Evolutionary conservation across 1,284 basidiomycete genomes (phyloP).

Genomic region (Tilletia indica): DNA sequence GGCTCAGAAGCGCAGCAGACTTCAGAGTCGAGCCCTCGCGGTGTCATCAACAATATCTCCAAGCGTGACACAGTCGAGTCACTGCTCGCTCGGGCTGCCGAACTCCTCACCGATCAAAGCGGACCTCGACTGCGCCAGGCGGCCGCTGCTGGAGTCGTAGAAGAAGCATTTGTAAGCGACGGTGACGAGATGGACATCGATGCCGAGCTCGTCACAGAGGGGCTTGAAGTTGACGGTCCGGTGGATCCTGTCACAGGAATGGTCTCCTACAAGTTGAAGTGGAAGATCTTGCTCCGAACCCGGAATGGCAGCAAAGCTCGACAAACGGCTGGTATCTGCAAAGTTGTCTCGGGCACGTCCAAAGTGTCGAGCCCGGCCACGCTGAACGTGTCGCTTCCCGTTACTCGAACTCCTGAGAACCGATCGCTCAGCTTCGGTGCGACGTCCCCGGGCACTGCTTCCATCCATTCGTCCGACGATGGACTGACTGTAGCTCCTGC

Average conservation of each 20-base stretch:
- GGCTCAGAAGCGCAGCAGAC: not conserved
- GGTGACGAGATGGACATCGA: not conserved
- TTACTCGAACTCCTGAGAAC: not conserved
- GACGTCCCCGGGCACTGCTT: not conserved
- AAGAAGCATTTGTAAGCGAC: too few relatives aligned
- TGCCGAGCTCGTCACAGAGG: constrained; percentile 1
- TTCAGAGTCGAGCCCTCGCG: not conserved
- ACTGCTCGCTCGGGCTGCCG: not conserved
- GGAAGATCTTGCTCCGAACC: constrained; percentile 1
- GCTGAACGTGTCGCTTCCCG: not conserved
- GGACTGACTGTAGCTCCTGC: not conserved
- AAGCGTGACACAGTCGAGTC: constrained; percentile 16
- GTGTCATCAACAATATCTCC: not conserved
- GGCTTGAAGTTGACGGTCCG: not conserved
- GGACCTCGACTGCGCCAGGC: not conserved
- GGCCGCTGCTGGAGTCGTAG: too few relatives aligned
- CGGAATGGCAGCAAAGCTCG: not conserved
- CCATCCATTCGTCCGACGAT: not conserved
- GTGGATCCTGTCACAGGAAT: constrained; percentile 5
- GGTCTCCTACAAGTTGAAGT: not conserved
- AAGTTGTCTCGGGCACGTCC: constrained; percentile 2
- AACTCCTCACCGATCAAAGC: constrained; percentile 1
- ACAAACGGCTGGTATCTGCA: not conserved
- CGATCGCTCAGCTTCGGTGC: not conserved
- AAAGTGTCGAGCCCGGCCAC: not conserved